A percentile compares a stretch with the other conserved stretches of the same genome.
phyloP scores from a whole-genome alignment of 2,329 filamentous ascomycete genomes.

The Calonectria pauciramosa region DNA sequence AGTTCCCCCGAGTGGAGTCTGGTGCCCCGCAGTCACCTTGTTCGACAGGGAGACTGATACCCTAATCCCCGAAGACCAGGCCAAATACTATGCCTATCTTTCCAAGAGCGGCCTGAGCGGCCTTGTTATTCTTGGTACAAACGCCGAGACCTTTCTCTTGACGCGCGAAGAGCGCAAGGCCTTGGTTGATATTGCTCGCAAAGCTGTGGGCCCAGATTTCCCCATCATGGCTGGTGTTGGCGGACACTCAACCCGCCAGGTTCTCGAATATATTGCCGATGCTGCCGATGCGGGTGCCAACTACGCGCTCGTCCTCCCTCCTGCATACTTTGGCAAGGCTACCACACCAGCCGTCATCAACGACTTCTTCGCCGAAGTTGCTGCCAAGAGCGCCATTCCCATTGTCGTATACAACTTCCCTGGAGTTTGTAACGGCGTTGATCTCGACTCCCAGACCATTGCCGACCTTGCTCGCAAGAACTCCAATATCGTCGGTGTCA shows the following conservation, averaged over 20 bases:
- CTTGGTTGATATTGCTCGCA: constrained; percentile 73
- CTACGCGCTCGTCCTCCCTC: constrained; percentile 72
- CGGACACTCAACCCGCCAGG: constrained; percentile 75
- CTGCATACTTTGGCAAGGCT: constrained; percentile 75
- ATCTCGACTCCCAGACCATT: constrained; percentile 75
- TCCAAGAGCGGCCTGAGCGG: constrained; percentile 63
- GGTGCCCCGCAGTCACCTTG: constrained; percentile 68
- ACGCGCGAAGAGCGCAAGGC: constrained; percentile 70
- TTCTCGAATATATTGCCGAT: constrained; percentile 71
- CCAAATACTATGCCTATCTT: constrained; percentile 66
- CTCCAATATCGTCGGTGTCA: constrained; percentile 76
- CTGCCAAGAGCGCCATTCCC: constrained; percentile 64
- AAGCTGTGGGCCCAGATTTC: constrained; percentile 86
- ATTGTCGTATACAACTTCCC: constrained; percentile 81
- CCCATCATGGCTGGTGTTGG: constrained; percentile 82
- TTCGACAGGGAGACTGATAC: constrained; percentile 64
- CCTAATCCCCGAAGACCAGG: constrained; percentile 61
- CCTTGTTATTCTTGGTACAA: constrained; percentile 68
- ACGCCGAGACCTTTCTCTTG: constrained; percentile 68
- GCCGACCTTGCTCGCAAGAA: constrained; percentile 39
- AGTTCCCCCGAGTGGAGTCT: constrained; percentile 55
- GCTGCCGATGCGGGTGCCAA: constrained; percentile 72
- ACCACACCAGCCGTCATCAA: constrained; percentile 70
- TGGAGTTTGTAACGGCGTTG: constrained; percentile 76
- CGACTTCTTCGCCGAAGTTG: constrained; percentile 71